Evolutionary conservation across 495 filamentous ascomycete species (phyloP).

Genomic region (Jackrogersella multiformis): DNA sequence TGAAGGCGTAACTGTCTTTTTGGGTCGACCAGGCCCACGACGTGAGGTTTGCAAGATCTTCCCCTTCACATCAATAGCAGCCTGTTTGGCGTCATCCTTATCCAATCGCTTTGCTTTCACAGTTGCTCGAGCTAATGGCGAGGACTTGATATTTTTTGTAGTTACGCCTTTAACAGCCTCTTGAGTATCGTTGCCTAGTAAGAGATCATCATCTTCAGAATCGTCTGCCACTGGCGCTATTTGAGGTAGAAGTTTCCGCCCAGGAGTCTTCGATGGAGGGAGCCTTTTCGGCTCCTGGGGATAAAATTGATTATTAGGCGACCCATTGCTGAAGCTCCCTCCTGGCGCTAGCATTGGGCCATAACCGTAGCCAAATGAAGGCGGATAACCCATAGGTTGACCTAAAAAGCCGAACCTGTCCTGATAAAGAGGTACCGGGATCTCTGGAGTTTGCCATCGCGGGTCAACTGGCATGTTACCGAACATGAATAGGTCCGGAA

Average conservation of each 20-base stretch:
- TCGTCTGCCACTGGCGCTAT: constrained; percentile 11
- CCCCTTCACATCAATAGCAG: background rate
- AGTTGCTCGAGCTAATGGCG: background rate
- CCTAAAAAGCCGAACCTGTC: constrained; percentile 30
- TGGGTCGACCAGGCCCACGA: constrained; percentile 8
- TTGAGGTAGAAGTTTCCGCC: constrained; percentile 7
- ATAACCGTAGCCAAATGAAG: constrained; percentile 15
- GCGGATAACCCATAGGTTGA: constrained; percentile 26
- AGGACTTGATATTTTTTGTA: constrained; percentile 1
- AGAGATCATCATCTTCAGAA: constrained; percentile 41
- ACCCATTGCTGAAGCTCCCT: constrained; percentile 2
- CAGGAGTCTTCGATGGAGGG: constrained; percentile 15
- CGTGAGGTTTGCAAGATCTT: constrained; percentile 4
- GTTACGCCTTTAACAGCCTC: background rate
- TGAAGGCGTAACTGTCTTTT: constrained; percentile 4
- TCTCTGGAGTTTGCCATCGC: constrained; percentile 41
- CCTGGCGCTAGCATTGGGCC: constrained; percentile 2
- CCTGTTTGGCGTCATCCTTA: background rate
- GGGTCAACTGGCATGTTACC: constrained; percentile 31
- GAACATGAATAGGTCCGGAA: constrained; percentile 19
- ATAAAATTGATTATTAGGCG: background rate
- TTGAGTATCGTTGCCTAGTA: constrained; percentile 23
- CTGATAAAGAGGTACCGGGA: constrained; percentile 24
- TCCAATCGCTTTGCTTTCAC: background rate
- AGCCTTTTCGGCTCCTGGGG: constrained; percentile 15